A percentile compares a stretch with the other conserved stretches of the same genome.
These are phyloP conservation scores for Arthrobotrys entomopaga DNA, from an alignment of 2,329 filamentous ascomycete genomes.

Conservation along the genomic window DNA sequence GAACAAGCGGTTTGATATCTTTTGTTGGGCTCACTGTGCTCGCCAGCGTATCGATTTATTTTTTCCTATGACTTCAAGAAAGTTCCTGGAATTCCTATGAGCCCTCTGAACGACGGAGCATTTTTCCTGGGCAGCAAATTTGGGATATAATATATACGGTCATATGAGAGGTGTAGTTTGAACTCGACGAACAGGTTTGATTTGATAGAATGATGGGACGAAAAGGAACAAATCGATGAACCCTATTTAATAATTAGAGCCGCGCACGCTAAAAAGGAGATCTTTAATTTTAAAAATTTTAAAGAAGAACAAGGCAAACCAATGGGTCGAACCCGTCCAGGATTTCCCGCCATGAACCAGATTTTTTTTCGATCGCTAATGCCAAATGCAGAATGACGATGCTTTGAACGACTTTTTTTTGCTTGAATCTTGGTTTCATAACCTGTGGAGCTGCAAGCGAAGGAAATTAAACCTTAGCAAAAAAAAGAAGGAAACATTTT, in stretches of 20 bases:
- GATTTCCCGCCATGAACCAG: neutral
- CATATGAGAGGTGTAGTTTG: neutral
- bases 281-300: constrained; percentile 45
- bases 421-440: constrained; percentile 10
- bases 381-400: constrained; percentile 20
- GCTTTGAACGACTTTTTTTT: constrained; percentile 6
- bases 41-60: too few relatives aligned
- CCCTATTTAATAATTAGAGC: constrained; percentile 25
- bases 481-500: constrained; percentile 18
- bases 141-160: neutral
- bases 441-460: constrained; percentile 7
- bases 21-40: too few relatives aligned
- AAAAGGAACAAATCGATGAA: neutral
- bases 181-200: constrained; percentile 12
- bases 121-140: neutral
- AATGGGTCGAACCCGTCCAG: constrained; percentile 24
- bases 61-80: neutral
- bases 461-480: constrained; percentile 7
- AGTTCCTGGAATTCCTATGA: constrained; percentile 16
- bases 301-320: constrained; percentile 20
- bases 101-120: constrained; percentile 9
- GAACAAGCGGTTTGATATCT: too few relatives aligned
- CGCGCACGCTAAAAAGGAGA: constrained; percentile 9
- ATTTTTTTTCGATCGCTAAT: constrained; percentile 1
- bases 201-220: constrained; percentile 29